Conservation (phyloP, 2,329 filamentous ascomycete genomes). For the Capronia epimyces region DNA sequence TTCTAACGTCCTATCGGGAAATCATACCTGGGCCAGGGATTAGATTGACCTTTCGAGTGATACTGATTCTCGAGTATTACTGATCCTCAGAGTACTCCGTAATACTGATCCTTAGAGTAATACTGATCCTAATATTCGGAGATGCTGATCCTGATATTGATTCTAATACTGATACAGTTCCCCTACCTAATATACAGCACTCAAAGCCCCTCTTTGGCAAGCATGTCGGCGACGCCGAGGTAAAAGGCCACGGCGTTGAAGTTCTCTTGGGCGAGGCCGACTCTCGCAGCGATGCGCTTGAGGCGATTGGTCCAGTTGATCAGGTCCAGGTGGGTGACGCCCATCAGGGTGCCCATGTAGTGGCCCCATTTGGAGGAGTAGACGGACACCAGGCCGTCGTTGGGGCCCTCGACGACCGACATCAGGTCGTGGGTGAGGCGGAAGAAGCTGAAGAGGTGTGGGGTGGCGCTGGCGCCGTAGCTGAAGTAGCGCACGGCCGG, state of each 20-base stretch:
- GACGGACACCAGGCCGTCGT: conserved; percentile 59
- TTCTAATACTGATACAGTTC: too few relatives aligned
- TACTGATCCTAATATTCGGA: too few relatives aligned
- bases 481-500: conserved; percentile 55
- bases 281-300: conserved; percentile 53
- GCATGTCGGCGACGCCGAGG: conserved; percentile 64
- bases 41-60: too few relatives aligned
- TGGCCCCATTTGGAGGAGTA: conserved; percentile 55
- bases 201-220: conserved; percentile 61
- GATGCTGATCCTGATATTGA: too few relatives aligned
- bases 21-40: too few relatives aligned
- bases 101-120: too few relatives aligned
- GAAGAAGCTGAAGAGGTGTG: conserved; percentile 54
- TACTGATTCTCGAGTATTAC: too few relatives aligned
- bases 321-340: conserved; percentile 58
- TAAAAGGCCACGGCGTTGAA: conserved; percentile 62
- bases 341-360: conserved; percentile 59
- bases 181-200: too few relatives aligned
- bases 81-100: too few relatives aligned
- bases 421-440: conserved; percentile 53
- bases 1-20: too few relatives aligned
- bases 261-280: conserved; percentile 51
- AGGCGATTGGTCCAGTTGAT: conserved; percentile 63
- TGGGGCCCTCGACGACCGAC: conserved; percentile 50
- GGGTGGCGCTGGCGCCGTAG: conserved; percentile 56